phyloP scores from a whole-genome alignment of 352 stramenopile genomes.

The Phytopythium kandeliae region DNA sequence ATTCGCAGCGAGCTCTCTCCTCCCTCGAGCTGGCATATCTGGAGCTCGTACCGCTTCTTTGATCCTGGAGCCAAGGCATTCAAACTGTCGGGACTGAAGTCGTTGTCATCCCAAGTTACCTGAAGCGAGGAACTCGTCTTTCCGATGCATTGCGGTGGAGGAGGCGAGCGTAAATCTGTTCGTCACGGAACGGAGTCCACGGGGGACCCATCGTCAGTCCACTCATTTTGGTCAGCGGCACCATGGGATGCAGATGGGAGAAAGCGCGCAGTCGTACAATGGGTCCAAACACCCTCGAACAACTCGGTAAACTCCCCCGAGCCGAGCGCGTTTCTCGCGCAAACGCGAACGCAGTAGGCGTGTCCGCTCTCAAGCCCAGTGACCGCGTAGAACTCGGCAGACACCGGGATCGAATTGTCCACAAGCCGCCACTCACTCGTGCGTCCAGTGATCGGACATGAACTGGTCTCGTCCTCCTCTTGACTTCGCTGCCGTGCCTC shows the following conservation, averaged over 20 bases:
- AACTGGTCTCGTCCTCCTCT: background rate
- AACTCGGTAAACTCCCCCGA: conserved; percentile 8
- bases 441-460: background rate
- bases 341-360: conserved; percentile 16
- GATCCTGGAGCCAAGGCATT: no score
- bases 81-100: background rate
- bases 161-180: conserved; percentile 17
- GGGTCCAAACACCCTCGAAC: conserved; percentile 13
- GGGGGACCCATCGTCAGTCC: background rate
- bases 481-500: conserved; percentile 1
- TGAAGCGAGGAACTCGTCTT: conserved; percentile 17
- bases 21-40: conserved; percentile 11
- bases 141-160: conserved; percentile 10
- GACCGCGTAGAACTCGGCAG: conserved; percentile 7
- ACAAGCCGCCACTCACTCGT: conserved; percentile 7
- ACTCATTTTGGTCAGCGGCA: no score
- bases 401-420: conserved; percentile 8
- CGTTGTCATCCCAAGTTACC: conserved; percentile 13
- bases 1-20: conserved; percentile 3
- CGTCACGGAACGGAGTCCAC: background rate
- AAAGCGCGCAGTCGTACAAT: conserved; percentile 9
- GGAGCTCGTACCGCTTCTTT: conserved; percentile 15
- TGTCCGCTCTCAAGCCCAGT: conserved; percentile 4
- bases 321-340: conserved; percentile 16
- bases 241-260: background rate